Percentiles rank a stretch among this genome's conserved stretches.
Conservation (phyloP, 1,284 basidiomycete genomes). For the Crepidotus sp. region DNA sequence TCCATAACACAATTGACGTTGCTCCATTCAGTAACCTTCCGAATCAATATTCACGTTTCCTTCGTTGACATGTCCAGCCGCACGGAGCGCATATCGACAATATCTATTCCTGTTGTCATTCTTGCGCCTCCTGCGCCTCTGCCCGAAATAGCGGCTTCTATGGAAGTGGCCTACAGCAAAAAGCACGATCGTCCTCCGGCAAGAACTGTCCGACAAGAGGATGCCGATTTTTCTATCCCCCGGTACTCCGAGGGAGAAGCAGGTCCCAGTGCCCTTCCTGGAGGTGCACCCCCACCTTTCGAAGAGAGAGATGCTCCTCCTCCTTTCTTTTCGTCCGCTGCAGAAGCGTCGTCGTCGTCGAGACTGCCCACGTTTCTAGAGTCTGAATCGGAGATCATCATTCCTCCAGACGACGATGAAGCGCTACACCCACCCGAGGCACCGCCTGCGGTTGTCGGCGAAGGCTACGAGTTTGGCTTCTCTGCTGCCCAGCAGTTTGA, state of each 20-base stretch:
- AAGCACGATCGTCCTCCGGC: constrained; percentile 74
- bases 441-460: constrained; percentile 45
- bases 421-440: constrained; percentile 27
- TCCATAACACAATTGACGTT: constrained; percentile 71
- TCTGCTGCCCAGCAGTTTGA: constrained; percentile 61
- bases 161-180: constrained; percentile 71
- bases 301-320: constrained; percentile 75
- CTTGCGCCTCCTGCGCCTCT: constrained; percentile 65
- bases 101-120: constrained; percentile 59
- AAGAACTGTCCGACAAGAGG: constrained; percentile 59
- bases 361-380: constrained; percentile 68
- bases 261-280: constrained; percentile 56
- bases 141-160: constrained; percentile 58
- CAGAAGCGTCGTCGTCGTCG: constrained; percentile 50
- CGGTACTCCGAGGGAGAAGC: constrained; percentile 59
- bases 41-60: constrained; percentile 53
- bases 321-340: constrained; percentile 54
- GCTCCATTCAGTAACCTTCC: constrained; percentile 62
- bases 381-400: constrained; percentile 62
- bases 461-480: constrained; percentile 69
- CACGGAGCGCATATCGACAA: constrained; percentile 52
- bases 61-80: constrained; percentile 61
- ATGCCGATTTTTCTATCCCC: constrained; percentile 49
- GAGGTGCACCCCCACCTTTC: constrained; percentile 68
- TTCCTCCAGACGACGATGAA: constrained; percentile 40